Conservation (phyloP, 106 monocot species). For the Platanthera zijinensis region DNA sequence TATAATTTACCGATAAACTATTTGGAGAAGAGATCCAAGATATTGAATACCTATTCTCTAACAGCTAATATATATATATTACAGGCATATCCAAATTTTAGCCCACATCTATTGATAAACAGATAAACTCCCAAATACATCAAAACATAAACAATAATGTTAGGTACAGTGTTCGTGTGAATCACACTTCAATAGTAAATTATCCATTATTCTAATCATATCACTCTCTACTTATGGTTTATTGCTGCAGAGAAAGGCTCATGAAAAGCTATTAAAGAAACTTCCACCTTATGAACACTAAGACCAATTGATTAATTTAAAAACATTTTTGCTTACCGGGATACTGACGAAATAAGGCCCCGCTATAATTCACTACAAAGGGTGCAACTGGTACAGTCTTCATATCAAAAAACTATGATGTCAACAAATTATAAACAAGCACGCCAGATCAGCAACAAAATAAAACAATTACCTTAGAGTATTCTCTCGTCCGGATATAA, state of each 20-base stretch:
- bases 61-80: neutral
- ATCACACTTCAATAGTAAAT: neutral
- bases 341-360: conserved; percentile 91
- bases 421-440: conserved; percentile 12
- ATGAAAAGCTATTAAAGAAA: neutral
- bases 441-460: conserved; percentile 1
- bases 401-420: conserved; percentile 17
- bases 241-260: neutral
- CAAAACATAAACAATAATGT: neutral
- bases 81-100: neutral
- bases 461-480: conserved; percentile 71
- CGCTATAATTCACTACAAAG: conserved; percentile 81
- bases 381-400: conserved; percentile 96
- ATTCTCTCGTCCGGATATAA: conserved; percentile 85
- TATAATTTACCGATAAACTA: neutral
- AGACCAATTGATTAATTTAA: neutral
- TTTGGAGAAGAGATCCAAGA: neutral
- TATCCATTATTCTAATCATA: neutral
- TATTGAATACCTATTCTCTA: neutral
- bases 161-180: neutral
- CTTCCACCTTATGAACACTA: neutral
- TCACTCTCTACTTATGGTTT: neutral
- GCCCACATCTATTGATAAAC: neutral
- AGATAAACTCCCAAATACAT: neutral
- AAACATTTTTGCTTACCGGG: conserved; percentile 51